phyloP scores from a whole-genome alignment of 2,329 filamentous ascomycete genomes.

The Fusarium sp. region DNA sequence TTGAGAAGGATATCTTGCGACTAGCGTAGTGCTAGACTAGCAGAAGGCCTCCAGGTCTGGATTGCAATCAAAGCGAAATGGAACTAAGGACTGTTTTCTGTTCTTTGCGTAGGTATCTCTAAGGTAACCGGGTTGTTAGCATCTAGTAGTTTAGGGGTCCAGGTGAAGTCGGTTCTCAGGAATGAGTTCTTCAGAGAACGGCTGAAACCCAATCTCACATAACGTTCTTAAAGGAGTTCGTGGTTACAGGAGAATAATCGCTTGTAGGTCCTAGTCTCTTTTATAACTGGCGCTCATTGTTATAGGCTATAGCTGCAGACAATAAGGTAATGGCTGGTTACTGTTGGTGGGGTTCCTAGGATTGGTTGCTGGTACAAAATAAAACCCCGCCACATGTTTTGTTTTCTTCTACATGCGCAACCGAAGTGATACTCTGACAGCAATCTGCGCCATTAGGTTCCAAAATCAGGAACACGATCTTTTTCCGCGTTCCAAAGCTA shows the following conservation, averaged over 20 bases:
- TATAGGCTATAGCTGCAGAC: not conserved
- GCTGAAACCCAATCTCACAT: not conserved
- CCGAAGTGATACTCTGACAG: not conserved
- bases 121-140: not conserved
- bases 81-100: not conserved
- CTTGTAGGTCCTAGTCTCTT: not conserved
- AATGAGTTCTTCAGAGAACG: not conserved
- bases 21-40: not conserved
- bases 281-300: conserved; percentile 1
- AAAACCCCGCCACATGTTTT: conserved; percentile 40
- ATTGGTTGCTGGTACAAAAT: conserved; percentile 35
- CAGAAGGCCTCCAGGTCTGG: not conserved
- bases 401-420: conserved; percentile 29
- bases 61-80: not conserved
- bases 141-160: not conserved
- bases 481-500: not conserved
- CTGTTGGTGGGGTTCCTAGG: conserved; percentile 30
- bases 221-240: not conserved
- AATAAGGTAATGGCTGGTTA: not conserved
- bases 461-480: not conserved
- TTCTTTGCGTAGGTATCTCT: not conserved
- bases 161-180: not conserved
- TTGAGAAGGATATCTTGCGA: not conserved
- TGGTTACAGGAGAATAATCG: not conserved
- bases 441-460: not conserved